Percentiles rank a stretch among this genome's conserved stretches.
Evolutionary conservation across 2,329 filamentous ascomycete genomes (phyloP).

Genomic region (Fusarium sp.): DNA sequence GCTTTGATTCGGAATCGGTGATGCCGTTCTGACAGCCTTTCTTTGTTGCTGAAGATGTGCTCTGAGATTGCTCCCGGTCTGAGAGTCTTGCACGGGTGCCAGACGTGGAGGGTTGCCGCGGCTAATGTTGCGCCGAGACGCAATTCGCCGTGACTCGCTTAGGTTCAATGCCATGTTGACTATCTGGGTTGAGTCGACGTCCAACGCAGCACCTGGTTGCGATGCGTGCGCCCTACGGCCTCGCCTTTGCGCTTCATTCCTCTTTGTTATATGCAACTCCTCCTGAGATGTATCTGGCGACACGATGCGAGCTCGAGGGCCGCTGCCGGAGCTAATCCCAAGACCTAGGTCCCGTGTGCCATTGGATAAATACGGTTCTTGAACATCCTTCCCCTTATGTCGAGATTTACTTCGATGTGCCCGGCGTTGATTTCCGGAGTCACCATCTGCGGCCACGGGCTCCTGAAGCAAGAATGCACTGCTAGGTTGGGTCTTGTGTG

Average conservation of each 20-base stretch:
- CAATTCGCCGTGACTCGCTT: slow-evolving; percentile 80
- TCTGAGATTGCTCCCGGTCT: slow-evolving; percentile 67
- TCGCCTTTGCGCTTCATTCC: slow-evolving; percentile 27
- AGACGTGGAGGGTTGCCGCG: slow-evolving; percentile 61
- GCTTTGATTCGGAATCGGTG: slow-evolving; percentile 62
- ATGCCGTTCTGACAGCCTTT: slow-evolving; percentile 67
- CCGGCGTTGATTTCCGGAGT: slow-evolving; percentile 44
- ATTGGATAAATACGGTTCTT: slow-evolving; percentile 23
- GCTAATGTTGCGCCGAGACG: slow-evolving; percentile 64
- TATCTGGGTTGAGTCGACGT: slow-evolving; percentile 86
- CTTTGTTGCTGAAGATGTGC: slow-evolving; percentile 79
- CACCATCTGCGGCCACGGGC: slow-evolving; percentile 48
- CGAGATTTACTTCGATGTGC: slow-evolving; percentile 37
- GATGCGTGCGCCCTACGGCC: slow-evolving; percentile 24
- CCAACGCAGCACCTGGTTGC: slow-evolving; percentile 52
- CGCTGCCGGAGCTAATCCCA: slow-evolving; percentile 28
- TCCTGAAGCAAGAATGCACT: slow-evolving; percentile 63
- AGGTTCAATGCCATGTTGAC: slow-evolving; percentile 91
- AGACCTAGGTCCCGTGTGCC: slow-evolving; percentile 31
- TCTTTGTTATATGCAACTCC: slow-evolving; percentile 36
- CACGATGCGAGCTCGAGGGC: slow-evolving; percentile 34
- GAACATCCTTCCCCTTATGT: slow-evolving; percentile 33
- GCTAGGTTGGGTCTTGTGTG: slow-evolving; percentile 55
- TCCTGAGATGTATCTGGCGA: slow-evolving; percentile 43
- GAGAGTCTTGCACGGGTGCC: slow-evolving; percentile 62